Percentiles rank a stretch among this genome's conserved stretches.
phyloP scores from a whole-genome alignment of 352 stramenopile genomes.

The Saprolegnia parasitica region DNA sequence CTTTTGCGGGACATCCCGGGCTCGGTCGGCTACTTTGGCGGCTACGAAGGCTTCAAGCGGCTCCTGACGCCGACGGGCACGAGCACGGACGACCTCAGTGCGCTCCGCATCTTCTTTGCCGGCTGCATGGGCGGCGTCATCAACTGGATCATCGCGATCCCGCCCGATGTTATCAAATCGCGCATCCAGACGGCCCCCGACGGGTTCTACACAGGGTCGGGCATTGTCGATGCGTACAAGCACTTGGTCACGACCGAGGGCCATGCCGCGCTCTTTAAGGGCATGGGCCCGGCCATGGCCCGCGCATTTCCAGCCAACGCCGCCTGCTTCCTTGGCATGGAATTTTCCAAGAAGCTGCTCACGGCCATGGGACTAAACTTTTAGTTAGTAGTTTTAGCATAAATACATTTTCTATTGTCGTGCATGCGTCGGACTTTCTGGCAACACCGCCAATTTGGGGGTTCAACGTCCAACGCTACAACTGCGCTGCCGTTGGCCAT shows the following conservation, averaged over 20 bases:
- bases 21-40: slow-evolving; percentile 93
- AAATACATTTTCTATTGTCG: too few relatives aligned
- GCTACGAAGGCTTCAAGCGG: slow-evolving; percentile 91
- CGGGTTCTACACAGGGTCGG: slow-evolving; percentile 85
- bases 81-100: slow-evolving; percentile 79
- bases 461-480: too few relatives aligned
- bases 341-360: slow-evolving; percentile 85
- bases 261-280: slow-evolving; percentile 91
- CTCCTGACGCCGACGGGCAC: slow-evolving; percentile 72
- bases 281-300: slow-evolving; percentile 90
- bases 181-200: slow-evolving; percentile 95
- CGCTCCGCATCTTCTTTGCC: slow-evolving; percentile 87
- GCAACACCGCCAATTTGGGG: too few relatives aligned
- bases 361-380: slow-evolving; percentile 69
- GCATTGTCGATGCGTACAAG: slow-evolving; percentile 86
- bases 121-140: slow-evolving; percentile 92
- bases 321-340: slow-evolving; percentile 91
- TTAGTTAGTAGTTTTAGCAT: slow-evolving; percentile 9
- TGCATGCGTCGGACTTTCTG: too few relatives aligned
- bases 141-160: slow-evolving; percentile 94
- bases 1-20: slow-evolving; percentile 93
- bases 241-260: slow-evolving; percentile 94
- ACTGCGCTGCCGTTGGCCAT: too few relatives aligned
- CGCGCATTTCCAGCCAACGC: slow-evolving; percentile 93
- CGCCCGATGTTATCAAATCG: slow-evolving; percentile 95